Base-by-base conservation (phyloP, 2,329 filamentous ascomycete genomes). In the Epichloe festucae region DNA sequence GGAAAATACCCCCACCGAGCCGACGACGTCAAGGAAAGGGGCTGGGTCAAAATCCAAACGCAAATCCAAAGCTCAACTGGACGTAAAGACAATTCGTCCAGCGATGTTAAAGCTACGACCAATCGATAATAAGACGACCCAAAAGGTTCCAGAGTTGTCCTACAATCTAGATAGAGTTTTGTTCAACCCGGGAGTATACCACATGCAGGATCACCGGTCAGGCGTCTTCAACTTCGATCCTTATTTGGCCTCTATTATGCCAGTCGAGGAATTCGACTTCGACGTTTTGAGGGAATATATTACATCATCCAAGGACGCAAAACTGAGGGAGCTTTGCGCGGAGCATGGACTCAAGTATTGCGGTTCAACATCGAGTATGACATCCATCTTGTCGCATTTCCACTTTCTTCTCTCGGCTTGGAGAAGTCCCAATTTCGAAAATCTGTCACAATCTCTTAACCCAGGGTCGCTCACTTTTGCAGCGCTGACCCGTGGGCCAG, bases 341-440 rank as follows among this genome's bases (percentile, higher is more conserved):
- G 67, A 81, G 50, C 68, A 86, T 54, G 70, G 74, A 12, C 89
- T 83, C 65, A 94, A 86, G 63, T 98, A 94, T 63, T 84, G 89
- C 11, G 93, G 93, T 10, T 98, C 93, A 12, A 97, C 93, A 0
- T 98, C 93, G 2, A 97, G 91, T 68, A 95, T 96, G 89, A 95
- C 91, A 1, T 75, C 83, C 2, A 82, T 87, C 48, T 74, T 98
- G 44, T 79, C 85, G 2, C 94, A 98, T 61, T 95, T 98, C 62
- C 93, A 98, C 65, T 97, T 82, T 61, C 77, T 98, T 3, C 74
- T 98, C 10, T 97, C 91, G 0, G 71, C 77, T 6, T 97, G 89
- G 85, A 82, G 94, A 50, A 71, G 73, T 2, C 73, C 95, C 54
- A 85, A 88, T 54, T 70, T 80, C 15, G 66, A 69, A 0, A 79